Base-by-base conservation (phyloP, 345 rosid genomes). In the Populus nigra region DNA sequence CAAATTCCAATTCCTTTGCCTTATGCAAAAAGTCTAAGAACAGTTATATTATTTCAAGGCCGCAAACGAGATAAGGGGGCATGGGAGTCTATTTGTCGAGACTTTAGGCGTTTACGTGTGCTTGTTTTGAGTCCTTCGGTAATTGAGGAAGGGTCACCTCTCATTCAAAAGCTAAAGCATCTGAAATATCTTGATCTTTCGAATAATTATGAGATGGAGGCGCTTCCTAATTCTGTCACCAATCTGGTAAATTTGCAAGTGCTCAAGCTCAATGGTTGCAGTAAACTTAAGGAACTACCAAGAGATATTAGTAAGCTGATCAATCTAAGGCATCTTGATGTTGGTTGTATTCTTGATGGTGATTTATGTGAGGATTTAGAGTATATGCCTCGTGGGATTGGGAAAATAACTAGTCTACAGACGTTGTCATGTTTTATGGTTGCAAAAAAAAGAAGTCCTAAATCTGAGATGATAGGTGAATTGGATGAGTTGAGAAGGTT, bases 131-230 rank as follows among this genome's bases (percentile, higher is more conserved):
- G 70, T 36, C 0, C 7, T 36, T 59, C 12, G 0, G 23, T 57
- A 25, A 63, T 77, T 39, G 10, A 61, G 27, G 3, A 11, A 13
- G 16, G 69, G 53, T 61, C 81, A 0, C 16, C 23, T 18, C 77
- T 57, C 7, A 73, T 81, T 25, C 33, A 45, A 4, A 47, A 73
- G 16, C 33, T 81, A 68, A 77, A 68, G 22, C 77, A 69, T 63
- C 61, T 77, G 11, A 74, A 78, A 27, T 73, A 81, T 73, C 76
- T 82, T 5, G 59, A 73, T 66, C 66, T 82, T 27, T 82, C 81
- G 4, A 73, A 38, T 16, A 47, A 41, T 13, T 25, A 25, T 25
- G 18, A 9, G 1, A 45, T 73, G 20, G 8, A n/a, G 75, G 35
- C 11, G 11, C 84, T 77, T 18, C 73, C 81, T 11, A 23, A 55